Conservation (phyloP, 1,284 basidiomycete genomes). For the Pyrrhoderma lamaoense region DNA sequence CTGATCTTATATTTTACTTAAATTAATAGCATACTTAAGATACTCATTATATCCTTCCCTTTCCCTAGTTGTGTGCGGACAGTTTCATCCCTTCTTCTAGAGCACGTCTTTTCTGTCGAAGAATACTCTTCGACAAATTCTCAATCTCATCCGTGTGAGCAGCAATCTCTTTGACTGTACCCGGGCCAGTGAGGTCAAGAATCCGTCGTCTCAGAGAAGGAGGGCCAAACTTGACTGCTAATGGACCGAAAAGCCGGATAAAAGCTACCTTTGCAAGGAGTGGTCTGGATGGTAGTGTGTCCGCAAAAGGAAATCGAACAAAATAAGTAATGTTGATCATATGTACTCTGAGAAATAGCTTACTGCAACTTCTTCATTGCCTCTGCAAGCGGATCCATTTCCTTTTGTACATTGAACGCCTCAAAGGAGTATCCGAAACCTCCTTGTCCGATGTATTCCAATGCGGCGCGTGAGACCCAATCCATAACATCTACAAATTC, state of each 20-base stretch:
- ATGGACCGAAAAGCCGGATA: constrained; percentile 8
- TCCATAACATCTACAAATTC: constrained; percentile 39
- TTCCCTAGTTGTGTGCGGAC: constrained; percentile 23
- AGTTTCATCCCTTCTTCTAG: constrained; percentile 22
- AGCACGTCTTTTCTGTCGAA: constrained; percentile 21
- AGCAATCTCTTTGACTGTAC: constrained; percentile 24
- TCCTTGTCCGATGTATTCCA: constrained; percentile 44
- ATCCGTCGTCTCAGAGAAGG: constrained; percentile 8
- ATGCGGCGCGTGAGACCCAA: constrained; percentile 43
- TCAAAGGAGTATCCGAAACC: constrained; percentile 47
- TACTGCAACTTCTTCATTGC: constrained; percentile 44
- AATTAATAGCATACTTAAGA: constrained; percentile 23
- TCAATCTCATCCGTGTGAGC: constrained; percentile 8
- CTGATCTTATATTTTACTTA: too few relatives aligned
- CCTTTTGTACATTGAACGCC: constrained; percentile 34
- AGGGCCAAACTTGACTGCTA: constrained; percentile 9
- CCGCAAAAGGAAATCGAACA: too few relatives aligned
- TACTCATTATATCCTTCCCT: constrained; percentile 29
- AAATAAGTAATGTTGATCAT: not conserved
- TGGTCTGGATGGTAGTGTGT: too few relatives aligned
- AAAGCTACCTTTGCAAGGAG: constrained; percentile 3
- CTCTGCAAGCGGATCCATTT: constrained; percentile 39
- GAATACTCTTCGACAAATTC: constrained; percentile 5
- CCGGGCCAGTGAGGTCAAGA: constrained; percentile 24
- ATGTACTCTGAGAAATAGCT: not conserved